phyloP scores from a whole-genome alignment of 371 early-diverging fungal genomes.

The Mortierella polycephala region DNA sequence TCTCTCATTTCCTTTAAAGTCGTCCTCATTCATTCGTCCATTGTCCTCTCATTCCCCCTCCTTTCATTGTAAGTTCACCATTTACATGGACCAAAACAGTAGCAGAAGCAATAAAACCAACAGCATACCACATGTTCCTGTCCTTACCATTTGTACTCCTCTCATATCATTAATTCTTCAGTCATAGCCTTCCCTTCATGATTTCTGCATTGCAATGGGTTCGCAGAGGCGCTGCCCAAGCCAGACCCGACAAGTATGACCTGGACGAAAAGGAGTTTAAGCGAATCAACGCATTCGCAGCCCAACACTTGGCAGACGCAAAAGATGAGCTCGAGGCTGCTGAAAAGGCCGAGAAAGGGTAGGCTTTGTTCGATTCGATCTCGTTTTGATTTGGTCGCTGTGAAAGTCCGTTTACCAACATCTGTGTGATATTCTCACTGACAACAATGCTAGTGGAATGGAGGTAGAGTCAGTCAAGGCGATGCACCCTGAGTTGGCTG shows the following conservation, averaged over 20 bases:
- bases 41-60: not conserved
- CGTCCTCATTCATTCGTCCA: not conserved
- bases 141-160: not conserved
- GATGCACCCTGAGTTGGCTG: constrained; percentile 71
- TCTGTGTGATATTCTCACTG: too few species aligned
- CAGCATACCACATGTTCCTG: too few species aligned
- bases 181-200: constrained; percentile 57
- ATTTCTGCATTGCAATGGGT: constrained; percentile 88
- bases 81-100: not conserved
- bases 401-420: not conserved
- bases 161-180: not conserved
- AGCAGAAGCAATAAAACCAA: too few species aligned
- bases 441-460: constrained; percentile 28
- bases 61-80: not conserved
- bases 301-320: constrained; percentile 78
- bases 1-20: not conserved
- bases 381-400: not conserved
- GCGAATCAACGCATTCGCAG: constrained; percentile 77
- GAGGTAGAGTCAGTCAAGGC: constrained; percentile 41
- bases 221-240: constrained; percentile 87
- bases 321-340: constrained; percentile 73
- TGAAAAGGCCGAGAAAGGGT: constrained; percentile 49
- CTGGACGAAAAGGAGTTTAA: constrained; percentile 89
- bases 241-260: constrained; percentile 79
- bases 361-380: constrained; percentile 2